Conservation (phyloP, 73 alveolate genomes). For the Paramecium biaurelia region DNA sequence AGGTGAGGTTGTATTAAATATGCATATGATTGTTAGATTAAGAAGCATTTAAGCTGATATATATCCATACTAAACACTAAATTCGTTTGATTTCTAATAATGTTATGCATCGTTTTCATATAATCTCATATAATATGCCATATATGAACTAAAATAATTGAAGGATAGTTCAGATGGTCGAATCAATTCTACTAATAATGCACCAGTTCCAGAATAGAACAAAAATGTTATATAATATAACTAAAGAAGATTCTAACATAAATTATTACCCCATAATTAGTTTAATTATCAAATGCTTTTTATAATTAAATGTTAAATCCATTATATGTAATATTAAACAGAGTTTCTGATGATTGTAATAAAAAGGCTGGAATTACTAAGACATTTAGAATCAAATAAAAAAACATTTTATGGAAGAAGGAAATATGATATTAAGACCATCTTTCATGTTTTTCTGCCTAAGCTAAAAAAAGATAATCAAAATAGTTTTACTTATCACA, state of each 20-base stretch:
- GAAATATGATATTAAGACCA: conserved; percentile 10
- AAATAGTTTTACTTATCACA: neutral
- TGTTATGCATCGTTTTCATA: neutral
- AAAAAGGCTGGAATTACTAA: conserved; percentile 43
- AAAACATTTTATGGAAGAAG: conserved; percentile 16
- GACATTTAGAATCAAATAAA: conserved; percentile 1
- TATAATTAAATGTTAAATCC: neutral
- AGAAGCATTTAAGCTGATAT: conserved; percentile 28
- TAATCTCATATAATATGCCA: conserved; percentile 21
- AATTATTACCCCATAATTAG: neutral
- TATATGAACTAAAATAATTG: conserved; percentile 1
- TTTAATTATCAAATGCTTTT: neutral
- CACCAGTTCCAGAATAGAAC: conserved; percentile 5
- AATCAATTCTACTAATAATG: neutral
- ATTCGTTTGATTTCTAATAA: conserved; percentile 1
- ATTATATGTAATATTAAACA: conserved; percentile 13
- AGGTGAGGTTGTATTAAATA: conserved; percentile 19
- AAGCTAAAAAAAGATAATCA: neutral
- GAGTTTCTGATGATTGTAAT: neutral
- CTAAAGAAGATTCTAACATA: neutral
- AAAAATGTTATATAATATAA: conserved; percentile 7
- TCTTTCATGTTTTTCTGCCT: neutral
- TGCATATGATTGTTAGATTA: neutral
- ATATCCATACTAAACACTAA: neutral
- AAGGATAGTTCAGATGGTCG: neutral